Percentiles rank a stretch among this genome's conserved stretches.
Conservation (phyloP, 2,329 filamentous ascomycete genomes). For the Cercospora berteroae region DNA sequence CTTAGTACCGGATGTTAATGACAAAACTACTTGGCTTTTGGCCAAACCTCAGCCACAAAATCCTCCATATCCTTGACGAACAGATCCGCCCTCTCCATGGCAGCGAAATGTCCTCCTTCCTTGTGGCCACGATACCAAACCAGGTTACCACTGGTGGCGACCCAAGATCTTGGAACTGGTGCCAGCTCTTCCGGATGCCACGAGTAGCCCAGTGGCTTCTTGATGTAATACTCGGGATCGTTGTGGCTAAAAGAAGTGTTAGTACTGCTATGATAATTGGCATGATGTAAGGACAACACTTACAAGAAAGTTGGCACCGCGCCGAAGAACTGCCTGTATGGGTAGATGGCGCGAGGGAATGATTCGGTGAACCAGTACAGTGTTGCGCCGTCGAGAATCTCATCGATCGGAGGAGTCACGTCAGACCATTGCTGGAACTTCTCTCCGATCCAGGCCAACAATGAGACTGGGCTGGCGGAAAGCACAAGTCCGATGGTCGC, state of each 20-base stretch:
- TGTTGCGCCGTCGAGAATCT: constrained; percentile 51
- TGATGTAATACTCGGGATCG: constrained; percentile 28
- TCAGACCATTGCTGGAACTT: constrained; percentile 58
- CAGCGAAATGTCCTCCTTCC: constrained; percentile 42
- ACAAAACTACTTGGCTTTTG: constrained; percentile 19
- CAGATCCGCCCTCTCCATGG: constrained; percentile 35
- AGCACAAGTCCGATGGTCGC: constrained; percentile 57
- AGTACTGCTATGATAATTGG: neutral
- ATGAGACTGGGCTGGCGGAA: constrained; percentile 52
- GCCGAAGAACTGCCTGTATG: constrained; percentile 45
- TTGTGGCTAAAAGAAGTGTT: constrained; percentile 22
- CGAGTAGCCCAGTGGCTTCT: constrained; percentile 47
- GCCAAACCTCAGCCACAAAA: constrained; percentile 34
- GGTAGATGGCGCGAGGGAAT: constrained; percentile 46
- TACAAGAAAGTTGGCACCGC: constrained; percentile 23
- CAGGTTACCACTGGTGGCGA: constrained; percentile 42
- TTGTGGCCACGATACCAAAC: constrained; percentile 43
- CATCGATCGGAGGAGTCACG: constrained; percentile 39
- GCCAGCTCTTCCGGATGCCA: constrained; percentile 46
- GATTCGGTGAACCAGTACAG: constrained; percentile 56
- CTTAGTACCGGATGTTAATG: neutral
- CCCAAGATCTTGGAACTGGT: constrained; percentile 40
- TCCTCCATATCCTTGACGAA: constrained; percentile 37
- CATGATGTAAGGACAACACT: neutral
- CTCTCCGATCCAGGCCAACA: constrained; percentile 59